Conservation (phyloP, 352 stramenopile genomes). For the Phytophthora kernoviae region DNA sequence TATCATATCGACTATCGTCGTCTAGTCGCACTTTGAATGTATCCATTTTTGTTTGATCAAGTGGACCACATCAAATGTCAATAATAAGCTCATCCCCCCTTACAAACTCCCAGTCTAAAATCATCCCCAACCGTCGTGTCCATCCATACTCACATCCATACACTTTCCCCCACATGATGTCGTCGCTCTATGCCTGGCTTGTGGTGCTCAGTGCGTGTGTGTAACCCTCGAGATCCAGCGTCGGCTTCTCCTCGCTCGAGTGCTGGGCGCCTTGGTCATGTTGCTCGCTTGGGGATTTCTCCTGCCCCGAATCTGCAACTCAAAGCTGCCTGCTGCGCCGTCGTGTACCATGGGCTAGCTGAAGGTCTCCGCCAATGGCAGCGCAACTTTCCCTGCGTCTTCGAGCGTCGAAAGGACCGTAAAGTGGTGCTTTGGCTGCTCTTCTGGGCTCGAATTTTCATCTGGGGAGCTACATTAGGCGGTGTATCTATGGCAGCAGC, state of each 20-base stretch:
- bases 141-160: too few species aligned
- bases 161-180: constrained; percentile 2
- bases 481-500: constrained; percentile 19
- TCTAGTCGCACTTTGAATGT: too few species aligned
- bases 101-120: constrained; percentile 18
- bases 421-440: constrained; percentile 53
- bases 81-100: background rate
- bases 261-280: constrained; percentile 44
- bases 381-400: constrained; percentile 39
- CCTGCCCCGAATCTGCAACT: constrained; percentile 44
- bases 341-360: constrained; percentile 45
- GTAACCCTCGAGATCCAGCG: constrained; percentile 70
- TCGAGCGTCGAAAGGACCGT: constrained; percentile 33
- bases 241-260: constrained; percentile 45
- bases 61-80: too few species aligned
- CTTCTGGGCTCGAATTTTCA: constrained; percentile 67
- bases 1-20: too few species aligned
- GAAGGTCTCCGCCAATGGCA: constrained; percentile 44
- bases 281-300: constrained; percentile 40
- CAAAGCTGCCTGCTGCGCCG: constrained; percentile 46
- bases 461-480: constrained; percentile 60
- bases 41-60: too few species aligned
- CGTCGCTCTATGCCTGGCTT: constrained; percentile 43
- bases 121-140: too few species aligned
- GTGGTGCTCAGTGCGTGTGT: constrained; percentile 50